These are phyloP conservation scores for Phytopythium aichiense DNA, from an alignment of 352 stramenopile genomes.

Conservation along the genomic window DNA sequence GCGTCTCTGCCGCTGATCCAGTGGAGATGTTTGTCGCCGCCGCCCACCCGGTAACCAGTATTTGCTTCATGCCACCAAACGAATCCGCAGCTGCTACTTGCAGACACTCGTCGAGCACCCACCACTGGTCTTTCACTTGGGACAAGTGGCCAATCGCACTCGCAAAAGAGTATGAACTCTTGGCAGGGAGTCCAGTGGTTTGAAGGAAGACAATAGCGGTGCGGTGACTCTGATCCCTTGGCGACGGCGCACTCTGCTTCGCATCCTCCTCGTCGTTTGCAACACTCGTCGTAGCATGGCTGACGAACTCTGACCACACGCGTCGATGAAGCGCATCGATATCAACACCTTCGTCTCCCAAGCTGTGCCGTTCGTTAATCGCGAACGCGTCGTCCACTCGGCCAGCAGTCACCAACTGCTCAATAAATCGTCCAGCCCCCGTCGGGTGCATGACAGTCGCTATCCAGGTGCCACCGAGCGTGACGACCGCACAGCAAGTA, in stretches of 20 bases:
- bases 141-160: conserved; percentile 39
- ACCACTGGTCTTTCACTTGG: conserved; percentile 35
- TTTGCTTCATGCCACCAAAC: conserved; percentile 48
- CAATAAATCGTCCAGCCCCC: conserved; percentile 25
- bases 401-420: conserved; percentile 26
- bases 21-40: conserved; percentile 12
- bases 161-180: neutral
- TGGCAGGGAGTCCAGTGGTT: neutral
- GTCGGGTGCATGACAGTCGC: conserved; percentile 17
- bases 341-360: conserved; percentile 13
- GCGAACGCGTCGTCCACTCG: conserved; percentile 39
- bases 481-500: conserved; percentile 2
- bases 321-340: conserved; percentile 44
- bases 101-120: conserved; percentile 48
- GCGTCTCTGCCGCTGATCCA: conserved; percentile 3
- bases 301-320: conserved; percentile 43
- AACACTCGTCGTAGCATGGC: neutral
- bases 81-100: conserved; percentile 32
- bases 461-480: conserved; percentile 9
- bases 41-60: conserved; percentile 42
- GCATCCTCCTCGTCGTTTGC: neutral
- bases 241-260: neutral
- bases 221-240: neutral
- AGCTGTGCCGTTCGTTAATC: conserved; percentile 15
- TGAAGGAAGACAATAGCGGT: neutral